Evolutionary conservation across 2,329 filamentous ascomycete species (phyloP).

Genomic region (Ploettnerulaceae sp.): DNA sequence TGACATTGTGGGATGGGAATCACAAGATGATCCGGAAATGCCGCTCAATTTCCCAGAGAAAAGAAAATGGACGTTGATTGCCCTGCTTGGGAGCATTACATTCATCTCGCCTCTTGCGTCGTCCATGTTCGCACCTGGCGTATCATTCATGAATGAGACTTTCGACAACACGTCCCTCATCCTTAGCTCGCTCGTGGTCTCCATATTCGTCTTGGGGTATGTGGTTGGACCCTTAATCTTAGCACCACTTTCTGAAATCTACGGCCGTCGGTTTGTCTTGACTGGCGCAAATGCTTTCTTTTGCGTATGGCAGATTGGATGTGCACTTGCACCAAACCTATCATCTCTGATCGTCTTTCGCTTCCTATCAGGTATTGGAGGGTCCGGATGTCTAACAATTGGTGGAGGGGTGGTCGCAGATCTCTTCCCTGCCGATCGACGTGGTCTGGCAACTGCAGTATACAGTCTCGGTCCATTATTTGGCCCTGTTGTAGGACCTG

Average conservation of each 20-base stretch:
- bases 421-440: conserved; percentile 33
- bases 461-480: conserved; percentile 28
- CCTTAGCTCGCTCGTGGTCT: conserved; percentile 24
- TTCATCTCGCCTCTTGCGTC: conserved; percentile 35
- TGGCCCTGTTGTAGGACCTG: conserved; percentile 33
- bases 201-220: conserved; percentile 57
- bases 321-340: conserved; percentile 52
- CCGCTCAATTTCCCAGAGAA: conserved; percentile 47
- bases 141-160: conserved; percentile 28
- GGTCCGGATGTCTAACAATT: conserved; percentile 41
- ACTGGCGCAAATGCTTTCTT: conserved; percentile 55
- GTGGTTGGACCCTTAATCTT: conserved; percentile 53
- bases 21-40: conserved; percentile 51
- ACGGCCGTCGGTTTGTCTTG: conserved; percentile 55
- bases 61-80: conserved; percentile 31
- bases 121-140: conserved; percentile 43
- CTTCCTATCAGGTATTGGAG: conserved; percentile 44
- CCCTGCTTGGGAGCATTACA: conserved; percentile 33
- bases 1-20: conserved; percentile 57
- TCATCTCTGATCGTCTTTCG: conserved; percentile 42
- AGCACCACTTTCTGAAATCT: conserved; percentile 58
- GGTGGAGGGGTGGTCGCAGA: conserved; percentile 42
- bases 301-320: conserved; percentile 58
- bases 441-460: conserved; percentile 32
- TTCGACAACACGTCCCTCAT: conserved; percentile 26